Conservation (phyloP, 2,329 filamentous ascomycete genomes). For the Bipolaris gigantea region DNA sequence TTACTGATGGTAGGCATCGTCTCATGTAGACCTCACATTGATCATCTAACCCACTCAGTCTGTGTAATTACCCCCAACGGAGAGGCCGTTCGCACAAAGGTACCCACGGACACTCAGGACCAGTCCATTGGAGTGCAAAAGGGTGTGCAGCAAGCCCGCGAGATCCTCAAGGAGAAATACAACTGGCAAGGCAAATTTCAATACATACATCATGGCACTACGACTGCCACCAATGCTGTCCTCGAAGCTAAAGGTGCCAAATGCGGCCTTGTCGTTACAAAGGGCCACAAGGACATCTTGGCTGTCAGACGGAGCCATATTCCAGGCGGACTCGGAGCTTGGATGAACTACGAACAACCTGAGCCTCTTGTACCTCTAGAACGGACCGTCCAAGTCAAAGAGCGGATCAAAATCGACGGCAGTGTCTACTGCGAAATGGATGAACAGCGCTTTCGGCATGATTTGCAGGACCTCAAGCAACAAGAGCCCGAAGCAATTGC, state of each 20-base stretch:
- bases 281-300: conserved; percentile 55
- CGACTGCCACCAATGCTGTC: conserved; percentile 55
- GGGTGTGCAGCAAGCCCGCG: conserved; percentile 49
- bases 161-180: conserved; percentile 44
- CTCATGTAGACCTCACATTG: background rate
- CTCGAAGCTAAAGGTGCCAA: conserved; percentile 55
- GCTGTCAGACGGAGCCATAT: conserved; percentile 54
- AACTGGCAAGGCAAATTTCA: conserved; percentile 51
- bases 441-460: conserved; percentile 42
- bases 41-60: conserved; percentile 21
- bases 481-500: conserved; percentile 52
- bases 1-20: conserved; percentile 45
- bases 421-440: conserved; percentile 48
- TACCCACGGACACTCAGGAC: conserved; percentile 50
- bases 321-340: conserved; percentile 55
- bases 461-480: conserved; percentile 44
- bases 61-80: conserved; percentile 52
- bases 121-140: conserved; percentile 54
- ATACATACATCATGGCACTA: conserved; percentile 56
- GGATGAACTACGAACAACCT: conserved; percentile 54
- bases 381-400: conserved; percentile 50
- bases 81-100: conserved; percentile 51
- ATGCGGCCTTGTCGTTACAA: conserved; percentile 52
- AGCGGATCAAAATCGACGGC: conserved; percentile 51
- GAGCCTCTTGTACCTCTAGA: conserved; percentile 55